Evolutionary conservation across 371 early-diverging fungal genomes (phyloP).

Genomic region (Blakeslea trispora): DNA sequence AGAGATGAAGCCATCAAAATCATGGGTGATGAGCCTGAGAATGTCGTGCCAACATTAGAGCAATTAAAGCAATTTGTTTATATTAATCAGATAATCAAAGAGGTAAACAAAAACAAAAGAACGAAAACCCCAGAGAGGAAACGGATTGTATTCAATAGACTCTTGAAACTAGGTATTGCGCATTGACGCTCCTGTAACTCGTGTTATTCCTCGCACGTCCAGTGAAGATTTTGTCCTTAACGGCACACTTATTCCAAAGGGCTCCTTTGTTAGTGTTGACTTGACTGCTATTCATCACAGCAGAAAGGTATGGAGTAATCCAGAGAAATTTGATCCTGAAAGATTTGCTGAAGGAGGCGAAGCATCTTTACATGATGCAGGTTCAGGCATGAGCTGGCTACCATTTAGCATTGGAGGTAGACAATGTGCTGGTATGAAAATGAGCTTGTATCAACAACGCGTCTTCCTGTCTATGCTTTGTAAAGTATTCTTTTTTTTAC

Average conservation of each 20-base stretch:
- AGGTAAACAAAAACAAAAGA: constrained; percentile 5
- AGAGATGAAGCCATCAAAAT: constrained; percentile 14
- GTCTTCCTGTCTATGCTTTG: constrained; percentile 28
- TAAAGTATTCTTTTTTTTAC: too few species aligned
- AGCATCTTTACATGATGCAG: neutral
- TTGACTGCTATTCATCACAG: constrained; percentile 36
- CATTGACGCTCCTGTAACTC: constrained; percentile 11
- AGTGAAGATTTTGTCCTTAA: constrained; percentile 26
- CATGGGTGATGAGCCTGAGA: constrained; percentile 14
- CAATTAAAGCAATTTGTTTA: constrained; percentile 47
- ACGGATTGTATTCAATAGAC: neutral
- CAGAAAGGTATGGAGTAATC: constrained; percentile 19
- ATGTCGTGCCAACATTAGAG: constrained; percentile 31
- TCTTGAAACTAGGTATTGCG: constrained; percentile 13
- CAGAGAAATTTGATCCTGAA: constrained; percentile 21
- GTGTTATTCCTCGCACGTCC: constrained; percentile 18
- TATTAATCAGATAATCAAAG: constrained; percentile 45
- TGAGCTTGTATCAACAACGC: constrained; percentile 30
- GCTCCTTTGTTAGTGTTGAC: constrained; percentile 35
- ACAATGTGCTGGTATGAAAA: constrained; percentile 32
- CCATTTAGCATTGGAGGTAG: constrained; percentile 34
- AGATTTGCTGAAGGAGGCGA: constrained; percentile 8
- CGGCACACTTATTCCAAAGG: constrained; percentile 45
- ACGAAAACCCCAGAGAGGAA: too few species aligned
- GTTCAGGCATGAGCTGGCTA: constrained; percentile 27